Evolutionary conservation across 2,329 filamentous ascomycete genomes (phyloP).

Genomic region (Huntiella savannae): DNA sequence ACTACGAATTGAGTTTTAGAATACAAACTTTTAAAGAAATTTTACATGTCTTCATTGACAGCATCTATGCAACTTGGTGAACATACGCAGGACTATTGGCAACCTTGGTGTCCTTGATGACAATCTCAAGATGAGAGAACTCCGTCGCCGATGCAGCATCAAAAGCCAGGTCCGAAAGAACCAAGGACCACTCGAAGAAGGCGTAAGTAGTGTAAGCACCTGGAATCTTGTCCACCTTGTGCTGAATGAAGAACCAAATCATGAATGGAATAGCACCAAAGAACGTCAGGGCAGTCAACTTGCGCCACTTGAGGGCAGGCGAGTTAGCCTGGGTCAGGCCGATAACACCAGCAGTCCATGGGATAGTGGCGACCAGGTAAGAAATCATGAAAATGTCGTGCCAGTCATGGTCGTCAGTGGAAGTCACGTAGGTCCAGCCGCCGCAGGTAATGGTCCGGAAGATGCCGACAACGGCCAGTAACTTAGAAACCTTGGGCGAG

Average conservation of each 20-base stretch:
- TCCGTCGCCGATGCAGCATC: constrained; percentile 88
- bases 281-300: constrained; percentile 64
- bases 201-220: constrained; percentile 95
- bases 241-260: constrained; percentile 95
- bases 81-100: constrained; percentile 89
- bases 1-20: constrained; percentile 5
- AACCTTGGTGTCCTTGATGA: constrained; percentile 80
- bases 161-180: constrained; percentile 89
- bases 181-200: constrained; percentile 93
- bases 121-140: constrained; percentile 73
- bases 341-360: constrained; percentile 86
- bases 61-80: constrained; percentile 58
- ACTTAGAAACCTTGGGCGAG: constrained; percentile 57
- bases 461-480: constrained; percentile 60
- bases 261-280: constrained; percentile 80
- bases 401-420: constrained; percentile 95
- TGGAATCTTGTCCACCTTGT: constrained; percentile 85
- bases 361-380: constrained; percentile 81
- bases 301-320: constrained; percentile 70
- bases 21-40: not conserved
- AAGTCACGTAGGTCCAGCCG: constrained; percentile 96
- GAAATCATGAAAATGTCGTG: constrained; percentile 99
- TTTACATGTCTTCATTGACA: constrained; percentile 17
- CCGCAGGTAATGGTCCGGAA: constrained; percentile 86
- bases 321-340: constrained; percentile 72